Conservation (phyloP, 2,329 filamentous ascomycete species). For the Eutypa lata region DNA sequence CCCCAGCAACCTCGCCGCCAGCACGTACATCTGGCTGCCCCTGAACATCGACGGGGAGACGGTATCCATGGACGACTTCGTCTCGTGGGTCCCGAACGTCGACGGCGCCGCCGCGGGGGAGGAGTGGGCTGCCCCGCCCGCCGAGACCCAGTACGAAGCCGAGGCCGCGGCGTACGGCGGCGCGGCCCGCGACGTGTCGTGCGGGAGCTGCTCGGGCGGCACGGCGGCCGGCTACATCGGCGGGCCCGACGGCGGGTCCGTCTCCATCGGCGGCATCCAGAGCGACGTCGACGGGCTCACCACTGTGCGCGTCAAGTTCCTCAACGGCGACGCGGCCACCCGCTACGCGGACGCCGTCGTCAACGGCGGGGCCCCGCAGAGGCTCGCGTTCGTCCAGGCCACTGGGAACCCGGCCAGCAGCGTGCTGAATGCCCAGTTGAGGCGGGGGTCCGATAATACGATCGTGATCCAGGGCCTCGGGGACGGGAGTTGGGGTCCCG, state of each 20-base stretch:
- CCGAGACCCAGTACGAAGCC: slow-evolving; percentile 49
- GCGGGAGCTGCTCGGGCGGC: background rate
- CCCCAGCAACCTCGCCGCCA: slow-evolving; percentile 54
- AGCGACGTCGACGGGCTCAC: slow-evolving; percentile 41
- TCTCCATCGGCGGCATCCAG: slow-evolving; percentile 45
- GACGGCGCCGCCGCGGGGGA: slow-evolving; percentile 37
- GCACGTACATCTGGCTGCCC: slow-evolving; percentile 65
- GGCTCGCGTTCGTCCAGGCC: slow-evolving; percentile 53
- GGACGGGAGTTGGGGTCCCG: slow-evolving; percentile 42
- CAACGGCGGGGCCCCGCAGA: slow-evolving; percentile 46
- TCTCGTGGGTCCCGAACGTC: slow-evolving; percentile 52
- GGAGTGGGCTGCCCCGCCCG: slow-evolving; percentile 39
- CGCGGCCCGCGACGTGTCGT: slow-evolving; percentile 44
- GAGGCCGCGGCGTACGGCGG: slow-evolving; percentile 44
- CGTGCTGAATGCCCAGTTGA: slow-evolving; percentile 45
- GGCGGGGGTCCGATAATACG: slow-evolving; percentile 43
- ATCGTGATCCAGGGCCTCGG: slow-evolving; percentile 42
- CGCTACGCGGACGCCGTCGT: slow-evolving; percentile 53
- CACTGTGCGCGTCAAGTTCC: slow-evolving; percentile 53
- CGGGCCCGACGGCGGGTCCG: slow-evolving; percentile 40
- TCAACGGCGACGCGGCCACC: slow-evolving; percentile 52
- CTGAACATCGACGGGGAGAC: slow-evolving; percentile 50
- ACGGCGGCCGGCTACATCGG: slow-evolving; percentile 20
- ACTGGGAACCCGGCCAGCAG: slow-evolving; percentile 42
- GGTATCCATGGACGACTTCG: slow-evolving; percentile 48